Evolutionary conservation across 192 early-diverging fungal species (phyloP).

Genomic region (Backusella circina): DNA sequence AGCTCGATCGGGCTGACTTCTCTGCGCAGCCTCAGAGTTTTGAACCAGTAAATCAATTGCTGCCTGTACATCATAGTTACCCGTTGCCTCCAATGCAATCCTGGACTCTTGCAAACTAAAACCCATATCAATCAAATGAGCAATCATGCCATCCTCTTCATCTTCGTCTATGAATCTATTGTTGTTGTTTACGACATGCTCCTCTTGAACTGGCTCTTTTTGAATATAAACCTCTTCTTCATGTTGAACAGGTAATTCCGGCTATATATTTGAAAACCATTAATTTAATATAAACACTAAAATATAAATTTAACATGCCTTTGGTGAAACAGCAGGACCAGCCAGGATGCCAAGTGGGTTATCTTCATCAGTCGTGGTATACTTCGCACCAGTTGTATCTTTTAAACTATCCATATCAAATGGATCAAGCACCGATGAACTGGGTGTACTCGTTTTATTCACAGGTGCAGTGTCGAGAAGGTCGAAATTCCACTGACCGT

Average conservation of each 20-base stretch:
- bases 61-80: conserved; percentile 54
- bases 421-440: conserved; percentile 2
- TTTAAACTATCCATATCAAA: conserved; percentile 24
- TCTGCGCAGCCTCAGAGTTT: conserved; percentile 9
- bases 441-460: neutral
- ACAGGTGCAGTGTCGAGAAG: conserved; percentile 3
- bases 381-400: neutral
- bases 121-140: conserved; percentile 77
- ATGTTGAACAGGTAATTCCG: neutral
- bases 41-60: conserved; percentile 49
- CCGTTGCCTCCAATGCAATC: conserved; percentile 66
- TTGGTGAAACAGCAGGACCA: conserved; percentile 9
- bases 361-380: conserved; percentile 5
- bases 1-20: neutral
- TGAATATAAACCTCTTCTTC: neutral
- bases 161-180: neutral
- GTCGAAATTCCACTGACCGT: conserved; percentile 29
- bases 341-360: conserved; percentile 35
- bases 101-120: conserved; percentile 65
- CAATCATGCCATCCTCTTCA: conserved; percentile 49
- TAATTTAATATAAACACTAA: neutral
- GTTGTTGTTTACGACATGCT: neutral
- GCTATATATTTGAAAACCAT: neutral
- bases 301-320: neutral
- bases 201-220: neutral